Conservation (phyloP, 2,329 filamentous ascomycete species). For the Botrytis elliptica region DNA sequence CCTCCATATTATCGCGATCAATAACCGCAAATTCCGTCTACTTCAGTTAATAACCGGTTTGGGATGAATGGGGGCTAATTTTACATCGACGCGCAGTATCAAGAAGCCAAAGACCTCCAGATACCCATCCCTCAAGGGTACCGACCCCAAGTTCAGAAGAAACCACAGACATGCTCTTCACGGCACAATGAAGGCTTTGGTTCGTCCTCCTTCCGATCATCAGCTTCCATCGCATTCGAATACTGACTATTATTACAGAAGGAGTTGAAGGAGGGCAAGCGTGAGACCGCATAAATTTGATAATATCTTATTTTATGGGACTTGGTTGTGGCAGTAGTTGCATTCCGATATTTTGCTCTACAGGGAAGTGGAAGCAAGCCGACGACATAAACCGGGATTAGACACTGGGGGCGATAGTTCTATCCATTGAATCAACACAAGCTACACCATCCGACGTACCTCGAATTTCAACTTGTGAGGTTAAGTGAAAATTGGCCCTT, state of each 20-base stretch:
- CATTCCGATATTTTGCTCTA: constrained; percentile 33
- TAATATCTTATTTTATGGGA: constrained; percentile 32
- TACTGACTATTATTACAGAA: constrained; percentile 59
- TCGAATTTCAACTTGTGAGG: constrained; percentile 5
- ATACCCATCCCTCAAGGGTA: constrained; percentile 98
- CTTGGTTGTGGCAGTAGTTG: constrained; percentile 35
- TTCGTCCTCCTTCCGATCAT: constrained; percentile 42
- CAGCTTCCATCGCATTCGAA: constrained; percentile 21
- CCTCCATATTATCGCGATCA: constrained; percentile 1
- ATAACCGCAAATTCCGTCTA: neutral
- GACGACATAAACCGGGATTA: constrained; percentile 28
- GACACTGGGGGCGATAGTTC: constrained; percentile 33
- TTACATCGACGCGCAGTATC: constrained; percentile 64
- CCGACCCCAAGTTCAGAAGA: constrained; percentile 99
- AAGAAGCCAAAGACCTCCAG: constrained; percentile 99
- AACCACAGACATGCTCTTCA: constrained; percentile 99
- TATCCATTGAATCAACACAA: constrained; percentile 32
- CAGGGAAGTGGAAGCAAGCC: constrained; percentile 28
- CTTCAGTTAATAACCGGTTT: neutral
- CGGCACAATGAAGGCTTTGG: constrained; percentile 96
- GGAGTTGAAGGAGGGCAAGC: constrained; percentile 96
- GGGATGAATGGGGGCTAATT: constrained; percentile 5
- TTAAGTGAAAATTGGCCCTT: constrained; percentile 2
- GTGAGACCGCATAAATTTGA: constrained; percentile 70
- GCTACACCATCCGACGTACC: constrained; percentile 27